Conservation (phyloP, 2,329 filamentous ascomycete genomes). For the Diaporthe caulivora region DNA sequence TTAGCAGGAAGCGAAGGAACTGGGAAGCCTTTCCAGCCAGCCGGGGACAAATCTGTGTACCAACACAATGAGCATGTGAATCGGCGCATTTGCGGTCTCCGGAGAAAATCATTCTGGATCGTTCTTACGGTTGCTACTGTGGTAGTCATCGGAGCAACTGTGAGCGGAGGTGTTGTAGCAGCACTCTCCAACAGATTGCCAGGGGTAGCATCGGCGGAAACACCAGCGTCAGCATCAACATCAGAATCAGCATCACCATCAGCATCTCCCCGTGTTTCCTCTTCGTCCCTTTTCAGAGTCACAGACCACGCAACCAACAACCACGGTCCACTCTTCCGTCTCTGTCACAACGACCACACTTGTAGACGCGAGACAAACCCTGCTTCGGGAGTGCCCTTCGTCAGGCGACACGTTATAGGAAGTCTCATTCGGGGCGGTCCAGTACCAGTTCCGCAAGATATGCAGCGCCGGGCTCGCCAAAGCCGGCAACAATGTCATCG, state of each 20-base stretch:
- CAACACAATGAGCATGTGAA: neutral
- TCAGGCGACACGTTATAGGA: neutral
- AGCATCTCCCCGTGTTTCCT: neutral
- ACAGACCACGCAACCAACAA: neutral
- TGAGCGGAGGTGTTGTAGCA: neutral
- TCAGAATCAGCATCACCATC: neutral
- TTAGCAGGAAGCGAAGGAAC: neutral
- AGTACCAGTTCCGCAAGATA: neutral
- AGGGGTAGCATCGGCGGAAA: neutral
- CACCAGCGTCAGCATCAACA: neutral
- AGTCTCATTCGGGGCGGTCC: neutral
- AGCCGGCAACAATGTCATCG: neutral
- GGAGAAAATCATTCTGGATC: neutral
- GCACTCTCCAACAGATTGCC: neutral
- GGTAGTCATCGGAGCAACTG: conserved; percentile 6
- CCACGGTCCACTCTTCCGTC: neutral
- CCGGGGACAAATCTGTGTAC: neutral
- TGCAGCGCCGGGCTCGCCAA: neutral
- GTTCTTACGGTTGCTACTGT: neutral
- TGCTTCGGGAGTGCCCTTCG: conserved; percentile 5
- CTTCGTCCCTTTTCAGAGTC: neutral
- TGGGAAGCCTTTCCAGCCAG: neutral
- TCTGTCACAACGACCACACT: neutral
- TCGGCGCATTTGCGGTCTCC: conserved; percentile 1
- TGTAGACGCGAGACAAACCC: neutral